Evolutionary conservation across 2,329 filamentous ascomycete species (phyloP).

Genomic region (Epichloe typhina): DNA sequence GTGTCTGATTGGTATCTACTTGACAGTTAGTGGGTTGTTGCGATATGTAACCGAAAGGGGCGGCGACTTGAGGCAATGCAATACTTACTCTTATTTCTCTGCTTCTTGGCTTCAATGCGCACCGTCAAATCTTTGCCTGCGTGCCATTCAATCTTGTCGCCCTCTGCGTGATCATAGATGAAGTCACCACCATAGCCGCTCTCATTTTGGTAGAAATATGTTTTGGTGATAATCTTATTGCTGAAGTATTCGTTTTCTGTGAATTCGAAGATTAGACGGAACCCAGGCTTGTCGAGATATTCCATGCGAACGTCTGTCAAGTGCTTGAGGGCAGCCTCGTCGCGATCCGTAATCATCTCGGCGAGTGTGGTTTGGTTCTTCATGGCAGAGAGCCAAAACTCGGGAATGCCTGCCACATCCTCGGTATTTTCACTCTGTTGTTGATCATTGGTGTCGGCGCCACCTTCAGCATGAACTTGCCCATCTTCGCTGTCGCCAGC

Average conservation of each 20-base stretch:
- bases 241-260: slow-evolving; percentile 90
- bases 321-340: slow-evolving; percentile 84
- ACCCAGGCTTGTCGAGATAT: slow-evolving; percentile 95
- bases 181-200: slow-evolving; percentile 97
- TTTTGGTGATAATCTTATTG: slow-evolving; percentile 96
- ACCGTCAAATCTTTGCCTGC: slow-evolving; percentile 85
- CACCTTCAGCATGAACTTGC: slow-evolving; percentile 54
- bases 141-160: slow-evolving; percentile 97
- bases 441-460: slow-evolving; percentile 41
- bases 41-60: background rate
- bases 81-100: slow-evolving; percentile 90
- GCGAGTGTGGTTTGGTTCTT: slow-evolving; percentile 97
- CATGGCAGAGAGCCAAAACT: slow-evolving; percentile 99
- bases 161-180: slow-evolving; percentile 98
- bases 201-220: slow-evolving; percentile 98
- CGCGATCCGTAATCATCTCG: slow-evolving; percentile 96
- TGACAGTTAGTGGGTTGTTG: slow-evolving; percentile 2
- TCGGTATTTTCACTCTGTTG: slow-evolving; percentile 44
- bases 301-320: slow-evolving; percentile 95
- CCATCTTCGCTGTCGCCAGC: slow-evolving; percentile 70
- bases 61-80: background rate
- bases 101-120: slow-evolving; percentile 96
- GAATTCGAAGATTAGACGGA: slow-evolving; percentile 97
- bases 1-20: slow-evolving; percentile 94
- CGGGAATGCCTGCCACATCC: slow-evolving; percentile 68